A percentile compares a stretch with the other conserved stretches of the same genome.
Evolutionary conservation across 805 yeast genomes (phyloP).

Genomic region (Yarrowia sp.): DNA sequence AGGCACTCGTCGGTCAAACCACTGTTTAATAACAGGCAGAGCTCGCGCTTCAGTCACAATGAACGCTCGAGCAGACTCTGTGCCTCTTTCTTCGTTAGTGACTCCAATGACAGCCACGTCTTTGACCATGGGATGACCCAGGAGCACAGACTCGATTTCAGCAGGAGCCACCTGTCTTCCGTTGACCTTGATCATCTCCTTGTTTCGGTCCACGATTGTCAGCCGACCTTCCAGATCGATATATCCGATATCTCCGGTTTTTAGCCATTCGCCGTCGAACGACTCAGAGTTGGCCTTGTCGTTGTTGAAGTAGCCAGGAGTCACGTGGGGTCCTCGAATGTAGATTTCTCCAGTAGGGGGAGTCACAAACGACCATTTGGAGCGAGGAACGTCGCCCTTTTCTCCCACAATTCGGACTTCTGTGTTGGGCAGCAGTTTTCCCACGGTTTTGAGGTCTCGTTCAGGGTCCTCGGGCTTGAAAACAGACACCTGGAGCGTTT

Average conservation of each 20-base stretch:
- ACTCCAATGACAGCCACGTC: slow-evolving; percentile 91
- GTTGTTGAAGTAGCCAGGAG: slow-evolving; percentile 58
- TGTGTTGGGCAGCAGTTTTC: slow-evolving; percentile 12
- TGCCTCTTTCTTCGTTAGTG: slow-evolving; percentile 70
- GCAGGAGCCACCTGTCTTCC: slow-evolving; percentile 91
- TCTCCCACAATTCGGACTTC: slow-evolving; percentile 18
- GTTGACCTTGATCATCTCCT: slow-evolving; percentile 51
- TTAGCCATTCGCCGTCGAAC: slow-evolving; percentile 59
- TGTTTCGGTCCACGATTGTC: slow-evolving; percentile 53
- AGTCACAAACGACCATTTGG: slow-evolving; percentile 35
- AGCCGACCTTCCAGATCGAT: slow-evolving; percentile 56
- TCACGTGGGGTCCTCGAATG: slow-evolving; percentile 62
- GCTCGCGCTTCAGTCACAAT: slow-evolving; percentile 43
- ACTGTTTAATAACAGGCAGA: slow-evolving; percentile 45
- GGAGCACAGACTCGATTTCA: slow-evolving; percentile 85
- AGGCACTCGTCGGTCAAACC: slow-evolving; percentile 52
- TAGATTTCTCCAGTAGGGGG: slow-evolving; percentile 56
- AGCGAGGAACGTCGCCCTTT: slow-evolving; percentile 23
- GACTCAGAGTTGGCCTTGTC: slow-evolving; percentile 57
- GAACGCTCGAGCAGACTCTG: slow-evolving; percentile 59
- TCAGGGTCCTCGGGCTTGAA: slow-evolving; percentile 11
- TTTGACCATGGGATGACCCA: slow-evolving; percentile 75
- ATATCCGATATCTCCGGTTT: slow-evolving; percentile 65
- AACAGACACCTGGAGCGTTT: slow-evolving; percentile 40
- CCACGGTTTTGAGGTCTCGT: background rate